Evolutionary conservation across 2,329 filamentous ascomycete species (phyloP), one percentile per base, ranked within the genome.

Genomic region (Botrytis medusae): DNA sequence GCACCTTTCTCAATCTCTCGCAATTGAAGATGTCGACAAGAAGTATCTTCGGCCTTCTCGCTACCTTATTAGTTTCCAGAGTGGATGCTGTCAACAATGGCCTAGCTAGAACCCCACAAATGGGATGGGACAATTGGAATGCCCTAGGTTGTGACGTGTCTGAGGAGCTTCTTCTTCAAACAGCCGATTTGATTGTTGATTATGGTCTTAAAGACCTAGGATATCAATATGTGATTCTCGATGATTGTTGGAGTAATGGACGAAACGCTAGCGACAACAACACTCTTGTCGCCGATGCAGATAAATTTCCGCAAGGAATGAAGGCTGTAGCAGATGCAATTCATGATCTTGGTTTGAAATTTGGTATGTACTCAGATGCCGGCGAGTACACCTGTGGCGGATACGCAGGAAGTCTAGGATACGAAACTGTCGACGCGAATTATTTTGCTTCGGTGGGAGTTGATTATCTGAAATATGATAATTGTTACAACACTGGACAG

Each of bases 391-490:
- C 81, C 7, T 84, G 82, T 74, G 82, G 78, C 4, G 79, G 79
- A 40, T 84, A 83, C 73, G 80, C 84, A 2, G 86, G 85, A 1
- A 84, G 82, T 59, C 77, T 87, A 59, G 86, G 84, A 8, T 83
- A 86, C 76, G 87, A 88, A 77, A 81, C 83, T 48, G 82, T 85
- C 42, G 87, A 89, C 78, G 87, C 87, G 0, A 79, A 85, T 25
- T 83, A 84, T 0, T 88, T 84, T 77, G 86, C 87, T 1, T 80
- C 79, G 25, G 87, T 86, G 84, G 86, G 84, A 1, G 84, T 87
- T 46, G 84, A 86, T 78, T 87, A 87, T 75, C 78, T 87, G 34
- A 87, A 88, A 77, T 88, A 88, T 76, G 87, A 88, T 79, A 88
- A 88, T 77, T 89, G 87, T 81, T 87, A 84, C 78, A 87, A 88